Base-by-base conservation (phyloP, 306 rosid species). In the Begonia loranthoides region DNA sequence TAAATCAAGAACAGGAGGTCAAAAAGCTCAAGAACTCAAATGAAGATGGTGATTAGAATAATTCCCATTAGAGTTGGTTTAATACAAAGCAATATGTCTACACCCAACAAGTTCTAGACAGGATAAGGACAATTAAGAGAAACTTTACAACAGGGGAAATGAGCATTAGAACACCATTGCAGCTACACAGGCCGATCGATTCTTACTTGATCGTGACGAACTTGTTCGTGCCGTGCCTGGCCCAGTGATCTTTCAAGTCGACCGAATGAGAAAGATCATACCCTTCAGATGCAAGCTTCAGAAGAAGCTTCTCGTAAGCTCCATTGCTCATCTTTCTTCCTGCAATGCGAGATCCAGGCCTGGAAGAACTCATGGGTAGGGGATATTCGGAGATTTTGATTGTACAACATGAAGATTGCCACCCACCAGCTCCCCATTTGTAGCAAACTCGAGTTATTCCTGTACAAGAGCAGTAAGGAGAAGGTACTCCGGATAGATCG, bases 161-260 rank as follows among this genome's bases (percentile, higher is more conserved):
- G 43, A 39, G 10, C 43, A 10, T 5, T 6, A 39, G 10, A 10
- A 10, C 47, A 43, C 36, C 36, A 28, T 28, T 28, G 4, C 8
- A 3, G 36, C 36, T 5, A 28, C 36, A 28, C 36, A 28, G 9
- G 8, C 1, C 9, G 3, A 28, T 28, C 8, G 15, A 24, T 12
- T 33, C 49, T 17, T 49, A 34, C 15, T 51, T 60, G 41, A 60
- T 41, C 15, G 55, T 60, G 43, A 60, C 65, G 12, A 60, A 60
- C 56, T 60, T 60, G 57, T 60, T 60, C 12, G 65, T 60, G 24
- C 65, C 65, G 24, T 60, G 65, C 43, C 65, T 60, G 41, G 65
- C 65, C 65, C 65, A 60, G 39, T 60, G 65, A 15, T 50, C 22
- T 56, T 60, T 60, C 65, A 60, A 51, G 50, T 60, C 65, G 24